Percentiles rank a stretch among this genome's conserved stretches.
These are phyloP conservation scores for Plantago elongata DNA, from an alignment of 257 asterid genomes.

Conservation along the genomic window DNA sequence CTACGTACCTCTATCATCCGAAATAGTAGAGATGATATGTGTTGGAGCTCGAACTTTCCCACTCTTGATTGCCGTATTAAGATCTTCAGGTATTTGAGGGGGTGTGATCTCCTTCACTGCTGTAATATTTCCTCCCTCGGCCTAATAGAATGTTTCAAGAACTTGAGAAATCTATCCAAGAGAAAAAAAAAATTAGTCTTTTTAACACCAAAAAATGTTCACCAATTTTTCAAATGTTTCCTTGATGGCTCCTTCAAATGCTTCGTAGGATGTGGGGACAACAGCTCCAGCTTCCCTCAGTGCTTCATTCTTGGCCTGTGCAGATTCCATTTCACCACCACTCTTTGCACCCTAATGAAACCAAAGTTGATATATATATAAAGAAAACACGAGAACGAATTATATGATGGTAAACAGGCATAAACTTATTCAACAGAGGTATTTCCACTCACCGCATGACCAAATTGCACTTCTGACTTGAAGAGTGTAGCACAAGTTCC, in stretches of 20 bases:
- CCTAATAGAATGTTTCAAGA: slow-evolving; percentile 37
- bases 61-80: slow-evolving; percentile 82
- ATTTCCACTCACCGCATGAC: slow-evolving; percentile 86
- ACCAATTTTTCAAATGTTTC: slow-evolving; percentile 80
- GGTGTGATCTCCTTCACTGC: slow-evolving; percentile 85
- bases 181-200: background rate
- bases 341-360: slow-evolving; percentile 88
- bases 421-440: slow-evolving; percentile 3
- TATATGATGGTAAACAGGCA: background rate
- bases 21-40: slow-evolving; percentile 93
- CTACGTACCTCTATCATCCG: slow-evolving; percentile 87
- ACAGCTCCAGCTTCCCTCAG: slow-evolving; percentile 91
- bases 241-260: slow-evolving; percentile 80
- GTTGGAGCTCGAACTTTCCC: slow-evolving; percentile 99
- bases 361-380: slow-evolving; percentile 12
- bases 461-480: slow-evolving; percentile 99
- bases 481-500: slow-evolving; percentile 82
- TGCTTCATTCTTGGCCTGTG: slow-evolving; percentile 97
- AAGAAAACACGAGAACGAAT: background rate
- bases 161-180: background rate
- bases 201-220: slow-evolving; percentile 11
- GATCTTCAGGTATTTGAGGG: slow-evolving; percentile 99
- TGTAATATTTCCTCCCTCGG: slow-evolving; percentile 60
- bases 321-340: slow-evolving; percentile 99
- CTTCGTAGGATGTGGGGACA: slow-evolving; percentile 94